These are phyloP conservation scores for Colletotrichum euphorbiae DNA, from an alignment of 2,329 filamentous ascomycete genomes.

Conservation along the genomic window DNA sequence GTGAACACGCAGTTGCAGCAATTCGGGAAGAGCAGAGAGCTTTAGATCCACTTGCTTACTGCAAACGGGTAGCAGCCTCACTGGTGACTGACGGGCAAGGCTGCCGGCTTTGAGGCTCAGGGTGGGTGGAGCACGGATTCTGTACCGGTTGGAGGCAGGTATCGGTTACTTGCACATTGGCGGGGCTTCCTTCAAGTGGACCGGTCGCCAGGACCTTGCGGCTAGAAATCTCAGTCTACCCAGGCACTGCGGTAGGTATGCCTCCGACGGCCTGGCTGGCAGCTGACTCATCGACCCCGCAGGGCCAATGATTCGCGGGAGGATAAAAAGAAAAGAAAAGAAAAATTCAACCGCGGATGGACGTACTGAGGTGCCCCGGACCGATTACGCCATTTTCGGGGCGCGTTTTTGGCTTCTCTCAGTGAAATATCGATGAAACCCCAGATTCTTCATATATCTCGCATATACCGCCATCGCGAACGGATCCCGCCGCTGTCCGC, in stretches of 20 bases:
- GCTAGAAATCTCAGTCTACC: not conserved
- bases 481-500: not conserved
- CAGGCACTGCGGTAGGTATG: too few relatives aligned
- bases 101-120: conserved; percentile 15
- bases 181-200: not conserved
- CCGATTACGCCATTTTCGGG: conserved; percentile 37
- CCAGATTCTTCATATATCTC: conserved; percentile 32
- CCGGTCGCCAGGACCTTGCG: conserved; percentile 1
- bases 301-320: conserved; percentile 16
- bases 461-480: conserved; percentile 31
- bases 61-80: conserved; percentile 38
- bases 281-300: conserved; percentile 34
- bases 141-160: conserved; percentile 13
- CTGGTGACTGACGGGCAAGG: conserved; percentile 34
- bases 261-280: not conserved
- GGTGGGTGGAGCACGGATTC: conserved; percentile 1
- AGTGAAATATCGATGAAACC: conserved; percentile 4
- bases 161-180: conserved; percentile 4
- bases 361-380: not conserved
- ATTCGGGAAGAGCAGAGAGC: conserved; percentile 21
- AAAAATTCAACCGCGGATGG: not conserved
- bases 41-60: conserved; percentile 32
- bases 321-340: not conserved
- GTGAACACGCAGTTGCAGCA: conserved; percentile 35
- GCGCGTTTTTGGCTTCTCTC: conserved; percentile 27